Conservation (phyloP, 352 stramenopile genomes). For the Pythium grandisporangium region DNA sequence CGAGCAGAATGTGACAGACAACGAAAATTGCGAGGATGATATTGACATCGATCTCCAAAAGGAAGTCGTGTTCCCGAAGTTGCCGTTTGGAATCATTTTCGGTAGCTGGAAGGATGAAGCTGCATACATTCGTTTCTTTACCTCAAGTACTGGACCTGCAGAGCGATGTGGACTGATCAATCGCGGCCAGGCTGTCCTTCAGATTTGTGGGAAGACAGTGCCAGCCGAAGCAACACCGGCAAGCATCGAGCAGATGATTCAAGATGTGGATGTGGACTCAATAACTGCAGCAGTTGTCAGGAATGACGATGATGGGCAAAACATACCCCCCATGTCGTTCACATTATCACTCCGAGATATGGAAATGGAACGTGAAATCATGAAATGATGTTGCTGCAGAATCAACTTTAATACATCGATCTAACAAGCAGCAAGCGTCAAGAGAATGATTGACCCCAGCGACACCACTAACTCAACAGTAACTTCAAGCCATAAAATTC, state of each 20-base stretch:
- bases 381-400: conserved; percentile 41
- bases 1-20: not conserved
- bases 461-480: too few species aligned
- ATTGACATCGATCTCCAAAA: conserved; percentile 16
- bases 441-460: too few species aligned
- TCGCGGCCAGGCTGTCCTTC: conserved; percentile 54
- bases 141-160: conserved; percentile 58
- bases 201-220: conserved; percentile 68
- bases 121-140: conserved; percentile 73
- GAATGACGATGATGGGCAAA: conserved; percentile 1
- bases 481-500: too few species aligned
- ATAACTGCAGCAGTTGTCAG: conserved; percentile 1
- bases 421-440: too few species aligned
- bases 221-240: conserved; percentile 36
- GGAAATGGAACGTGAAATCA: conserved; percentile 71
- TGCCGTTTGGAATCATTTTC: conserved; percentile 73
- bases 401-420: too few species aligned
- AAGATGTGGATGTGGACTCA: conserved; percentile 26
- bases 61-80: conserved; percentile 52
- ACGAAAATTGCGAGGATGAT: conserved; percentile 2
- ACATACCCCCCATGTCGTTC: conserved; percentile 29
- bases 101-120: conserved; percentile 75
- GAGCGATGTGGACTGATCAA: conserved; percentile 59
- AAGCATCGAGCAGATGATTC: conserved; percentile 63
- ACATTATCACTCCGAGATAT: conserved; percentile 76